These are phyloP conservation scores for Xanthoconium stramineum DNA, from an alignment of 768 basidiomycete species.

Conservation along the genomic window DNA sequence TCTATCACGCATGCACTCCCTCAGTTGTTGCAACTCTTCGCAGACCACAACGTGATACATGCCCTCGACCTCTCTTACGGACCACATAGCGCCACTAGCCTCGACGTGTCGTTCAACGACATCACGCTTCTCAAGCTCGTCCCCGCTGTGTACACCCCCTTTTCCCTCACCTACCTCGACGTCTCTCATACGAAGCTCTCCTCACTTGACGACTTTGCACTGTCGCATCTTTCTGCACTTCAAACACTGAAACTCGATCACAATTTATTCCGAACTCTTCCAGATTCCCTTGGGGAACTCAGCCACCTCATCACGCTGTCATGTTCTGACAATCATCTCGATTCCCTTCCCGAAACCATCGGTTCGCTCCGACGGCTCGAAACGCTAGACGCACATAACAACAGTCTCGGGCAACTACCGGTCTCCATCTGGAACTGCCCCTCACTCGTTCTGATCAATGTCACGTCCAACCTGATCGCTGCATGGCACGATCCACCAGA, in stretches of 20 bases:
- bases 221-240: constrained; percentile 72
- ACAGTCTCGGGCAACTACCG: constrained; percentile 78
- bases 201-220: constrained; percentile 68
- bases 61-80: constrained; percentile 78
- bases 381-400: constrained; percentile 85
- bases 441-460: constrained; percentile 69
- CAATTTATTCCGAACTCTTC: constrained; percentile 82
- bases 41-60: constrained; percentile 82
- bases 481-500: constrained; percentile 66
- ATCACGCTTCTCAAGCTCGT: constrained; percentile 73
- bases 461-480: constrained; percentile 82
- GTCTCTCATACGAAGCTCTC: constrained; percentile 88
- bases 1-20: constrained; percentile 66
- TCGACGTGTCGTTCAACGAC: constrained; percentile 86
- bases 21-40: constrained; percentile 59
- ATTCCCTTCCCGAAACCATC: constrained; percentile 69
- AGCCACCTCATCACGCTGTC: constrained; percentile 67
- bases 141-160: constrained; percentile 44
- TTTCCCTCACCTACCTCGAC: constrained; percentile 72
- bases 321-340: constrained; percentile 89
- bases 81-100: constrained; percentile 48
- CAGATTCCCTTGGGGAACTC: constrained; percentile 79
- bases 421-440: constrained; percentile 80
- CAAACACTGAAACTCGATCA: constrained; percentile 73
- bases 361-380: constrained; percentile 74